phyloP scores from a whole-genome alignment of 1,284 basidiomycete genomes.

The Stygiomarasmius scandens region DNA sequence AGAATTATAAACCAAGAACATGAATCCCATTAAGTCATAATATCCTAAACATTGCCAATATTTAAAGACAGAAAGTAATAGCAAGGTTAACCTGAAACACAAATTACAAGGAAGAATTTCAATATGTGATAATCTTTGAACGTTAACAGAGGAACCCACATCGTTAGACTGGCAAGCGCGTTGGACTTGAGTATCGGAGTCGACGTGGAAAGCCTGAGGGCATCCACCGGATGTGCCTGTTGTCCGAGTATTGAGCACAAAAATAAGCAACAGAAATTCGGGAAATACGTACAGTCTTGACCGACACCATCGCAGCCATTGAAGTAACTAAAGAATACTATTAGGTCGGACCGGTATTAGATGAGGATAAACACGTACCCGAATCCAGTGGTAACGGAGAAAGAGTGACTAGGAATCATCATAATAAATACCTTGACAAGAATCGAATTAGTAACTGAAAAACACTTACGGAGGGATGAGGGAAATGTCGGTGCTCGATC shows the following conservation, averaged over 20 bases:
- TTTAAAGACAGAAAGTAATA: too few relatives aligned
- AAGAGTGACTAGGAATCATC: constrained; percentile 5
- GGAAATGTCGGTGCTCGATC: constrained; percentile 18
- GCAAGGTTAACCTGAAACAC: not conserved
- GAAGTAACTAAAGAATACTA: not conserved
- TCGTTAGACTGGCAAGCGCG: not conserved
- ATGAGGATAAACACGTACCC: not conserved
- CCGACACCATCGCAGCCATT: constrained; percentile 14
- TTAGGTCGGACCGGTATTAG: not conserved
- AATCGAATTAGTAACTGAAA: too few relatives aligned
- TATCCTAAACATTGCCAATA: not conserved
- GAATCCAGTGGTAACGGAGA: constrained; percentile 14
- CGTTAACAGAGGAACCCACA: not conserved
- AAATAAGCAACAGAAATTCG: not conserved
- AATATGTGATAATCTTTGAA: not conserved
- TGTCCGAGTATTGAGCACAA: not conserved
- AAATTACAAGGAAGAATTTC: too few relatives aligned
- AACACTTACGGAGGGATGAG: constrained; percentile 14
- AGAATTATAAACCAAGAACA: too few relatives aligned
- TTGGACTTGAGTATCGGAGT: not conserved
- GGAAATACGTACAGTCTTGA: constrained; percentile 5
- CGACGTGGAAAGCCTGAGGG: not conserved
- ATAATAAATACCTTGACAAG: not conserved
- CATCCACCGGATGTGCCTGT: not conserved
- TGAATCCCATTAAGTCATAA: not conserved